A percentile compares a stretch with the other conserved stretches of the same genome.
Evolutionary conservation across 2,329 filamentous ascomycete genomes (phyloP).

Genomic region (Periglandula ipomoeae): DNA sequence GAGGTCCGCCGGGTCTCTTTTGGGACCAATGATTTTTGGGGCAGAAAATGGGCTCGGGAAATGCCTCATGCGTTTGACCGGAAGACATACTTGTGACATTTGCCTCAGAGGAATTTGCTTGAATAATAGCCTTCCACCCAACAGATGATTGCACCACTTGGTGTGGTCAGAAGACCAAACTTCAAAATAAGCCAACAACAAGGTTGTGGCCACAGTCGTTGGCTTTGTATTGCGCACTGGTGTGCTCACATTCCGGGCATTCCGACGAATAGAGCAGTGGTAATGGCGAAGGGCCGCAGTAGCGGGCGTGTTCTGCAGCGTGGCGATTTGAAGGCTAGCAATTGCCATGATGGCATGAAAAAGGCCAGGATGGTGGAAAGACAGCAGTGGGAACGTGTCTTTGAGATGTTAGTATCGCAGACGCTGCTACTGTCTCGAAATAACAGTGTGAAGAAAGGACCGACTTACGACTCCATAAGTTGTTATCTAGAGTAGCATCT

Average conservation of each 20-base stretch:
- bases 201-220: constrained; percentile 77
- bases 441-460: background rate
- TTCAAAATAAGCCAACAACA: constrained; percentile 85
- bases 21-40: constrained; percentile 1
- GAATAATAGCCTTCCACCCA: constrained; percentile 74
- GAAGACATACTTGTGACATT: constrained; percentile 63
- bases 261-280: constrained; percentile 69
- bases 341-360: constrained; percentile 86
- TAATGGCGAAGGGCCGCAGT: constrained; percentile 89
- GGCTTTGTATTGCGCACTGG: constrained; percentile 61
- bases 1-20: constrained; percentile 27
- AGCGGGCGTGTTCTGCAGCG: constrained; percentile 62
- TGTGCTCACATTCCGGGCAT: constrained; percentile 67
- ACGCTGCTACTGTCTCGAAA: background rate
- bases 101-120: constrained; percentile 70
- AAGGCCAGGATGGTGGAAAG: constrained; percentile 75
- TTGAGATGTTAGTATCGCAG: background rate
- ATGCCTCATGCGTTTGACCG: constrained; percentile 41
- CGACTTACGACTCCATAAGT: constrained; percentile 53
- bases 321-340: constrained; percentile 79
- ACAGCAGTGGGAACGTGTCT: constrained; percentile 76
- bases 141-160: constrained; percentile 90
- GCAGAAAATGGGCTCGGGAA: constrained; percentile 5
- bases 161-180: constrained; percentile 90
- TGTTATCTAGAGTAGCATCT: constrained; percentile 54